Base-by-base conservation (phyloP, 192 early-diverging fungal species). In the Kappamyces sp. region DNA sequence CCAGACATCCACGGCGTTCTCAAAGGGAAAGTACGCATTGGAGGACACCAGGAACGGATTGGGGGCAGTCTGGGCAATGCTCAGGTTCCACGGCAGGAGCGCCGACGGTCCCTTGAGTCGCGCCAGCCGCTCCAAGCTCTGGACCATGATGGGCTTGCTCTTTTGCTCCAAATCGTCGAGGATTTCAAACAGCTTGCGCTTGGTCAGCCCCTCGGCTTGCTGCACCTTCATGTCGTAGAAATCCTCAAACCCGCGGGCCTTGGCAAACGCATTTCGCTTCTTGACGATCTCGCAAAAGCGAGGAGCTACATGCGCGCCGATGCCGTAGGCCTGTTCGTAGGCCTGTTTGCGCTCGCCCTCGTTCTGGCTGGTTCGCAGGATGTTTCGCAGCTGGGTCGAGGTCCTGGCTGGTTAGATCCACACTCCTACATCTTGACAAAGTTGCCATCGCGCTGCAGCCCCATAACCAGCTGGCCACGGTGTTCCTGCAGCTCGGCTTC, bases 121-220 rank as follows among this genome's bases (percentile, higher is more conserved):
- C n/a, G 68, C 68, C 23, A 70, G 59, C 13, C 51, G 42, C 23
- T 35, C 53, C n/a, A 58, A 49, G 13, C 62, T 63, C 48, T 65
- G 49, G 58, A 65, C 63, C 3, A 61, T 60, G 37, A 70, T 66
- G 36, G 50, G 49, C 44, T 60, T 50, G 5, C 59, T 55, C 32
- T 60, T 31, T 5, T 55, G 36, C 36, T 62, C 64, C 9, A 70
- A 50, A 34, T 70, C 60, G 42, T 70, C 69, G 39, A 70, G 48
- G 23, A 70, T 70, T 5, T 59, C 60, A 55, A 70, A 70, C 44
- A 70, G 52, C 3, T 47, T 57, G 15, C 62, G 40, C 44, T 70
- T 70, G 51, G 61, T 57, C 33, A 70, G 66, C 10, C 69, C 69
- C 51, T 70, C 69, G 31, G 69, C 69, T 15, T 66, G 59, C 3